Base-by-base conservation (phyloP, 1,284 basidiomycete species). In the Xerocomus minutiporus region DNA sequence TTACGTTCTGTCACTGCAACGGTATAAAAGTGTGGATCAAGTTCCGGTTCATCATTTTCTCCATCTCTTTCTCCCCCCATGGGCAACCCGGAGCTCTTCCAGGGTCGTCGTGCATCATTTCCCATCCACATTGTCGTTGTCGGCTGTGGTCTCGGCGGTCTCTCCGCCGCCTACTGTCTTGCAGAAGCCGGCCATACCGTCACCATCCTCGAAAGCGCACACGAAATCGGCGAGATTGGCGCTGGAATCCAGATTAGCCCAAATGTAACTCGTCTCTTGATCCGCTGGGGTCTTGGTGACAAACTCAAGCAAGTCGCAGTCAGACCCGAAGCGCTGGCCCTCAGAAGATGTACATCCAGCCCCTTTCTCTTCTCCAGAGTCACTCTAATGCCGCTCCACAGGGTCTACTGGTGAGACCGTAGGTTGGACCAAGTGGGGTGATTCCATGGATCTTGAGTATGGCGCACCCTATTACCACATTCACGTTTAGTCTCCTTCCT, bases 391-490 rank as follows among this genome's bases (percentile, higher is more conserved):
- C 43, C 32, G 2, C 40, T 39, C 15, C 2, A 11, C 36, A 61
- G 75, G 75, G 65, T 64, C 63, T 25, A 72, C 64, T 17, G 78
- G 75, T 8, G 74, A 77, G 53, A 68, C 68, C 1, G 59, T 80
- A 8, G 80, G 74, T 13, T 75, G 73, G 68, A 77, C 72, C 12
- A 64, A 58, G 50, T 76, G 73, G 70, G 75, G 74, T 15, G 63
- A 70, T 15, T 60, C 56, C 5, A 74, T 79, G 64, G 73, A 73
- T 36, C 56, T 66, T 8, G 67, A 72, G 8, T 69, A 78, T 48
- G 76, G 74, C 8, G 70, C 76, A 1, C 81, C 81, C 0, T 81
- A 80, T 56, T 81, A 77, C 59, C 76, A 80, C 57, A 72, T 81
- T 29, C 79, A 81, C 51, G 77, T 74, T 60, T 36, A 48, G 56